Evolutionary conservation across 2,329 filamentous ascomycete genomes (phyloP).

Genomic region (Hypoxylon rubiginosum): DNA sequence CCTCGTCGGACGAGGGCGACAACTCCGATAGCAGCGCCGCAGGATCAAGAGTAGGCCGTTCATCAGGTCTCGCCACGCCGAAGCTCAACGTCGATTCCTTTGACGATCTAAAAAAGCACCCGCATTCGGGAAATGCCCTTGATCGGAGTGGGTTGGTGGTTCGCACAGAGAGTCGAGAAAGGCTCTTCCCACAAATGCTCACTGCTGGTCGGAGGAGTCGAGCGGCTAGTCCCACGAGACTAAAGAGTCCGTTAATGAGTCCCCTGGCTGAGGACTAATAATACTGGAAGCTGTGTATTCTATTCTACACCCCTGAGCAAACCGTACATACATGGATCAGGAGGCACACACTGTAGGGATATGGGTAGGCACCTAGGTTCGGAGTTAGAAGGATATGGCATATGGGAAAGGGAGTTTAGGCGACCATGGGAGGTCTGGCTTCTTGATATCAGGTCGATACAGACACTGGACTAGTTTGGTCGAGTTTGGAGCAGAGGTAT

Average conservation of each 20-base stretch:
- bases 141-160: slow-evolving; percentile 81
- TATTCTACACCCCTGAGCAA: slow-evolving; percentile 27
- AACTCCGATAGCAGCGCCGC: slow-evolving; percentile 69
- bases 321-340: slow-evolving; percentile 21
- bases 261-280: slow-evolving; percentile 60
- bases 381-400: slow-evolving; percentile 34
- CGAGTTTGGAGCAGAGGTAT: slow-evolving; percentile 24
- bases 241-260: slow-evolving; percentile 70
- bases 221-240: slow-evolving; percentile 68
- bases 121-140: slow-evolving; percentile 59
- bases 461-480: slow-evolving; percentile 11
- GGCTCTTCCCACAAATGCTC: slow-evolving; percentile 72
- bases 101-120: slow-evolving; percentile 59
- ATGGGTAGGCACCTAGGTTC: slow-evolving; percentile 15
- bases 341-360: slow-evolving; percentile 22
- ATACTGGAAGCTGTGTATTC: slow-evolving; percentile 29
- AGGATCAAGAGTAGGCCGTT: slow-evolving; percentile 67
- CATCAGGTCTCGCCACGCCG: slow-evolving; percentile 77
- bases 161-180: slow-evolving; percentile 87
- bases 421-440: slow-evolving; percentile 3
- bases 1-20: slow-evolving; percentile 74
- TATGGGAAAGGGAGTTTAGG: slow-evolving; percentile 32
- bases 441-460: slow-evolving; percentile 13
- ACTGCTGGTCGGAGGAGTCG: slow-evolving; percentile 70
- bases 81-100: slow-evolving; percentile 68